A percentile compares a stretch with the other conserved stretches of the same genome.
Conservation (phyloP, 352 stramenopile genomes). For the Aphanomyces euteiches region DNA sequence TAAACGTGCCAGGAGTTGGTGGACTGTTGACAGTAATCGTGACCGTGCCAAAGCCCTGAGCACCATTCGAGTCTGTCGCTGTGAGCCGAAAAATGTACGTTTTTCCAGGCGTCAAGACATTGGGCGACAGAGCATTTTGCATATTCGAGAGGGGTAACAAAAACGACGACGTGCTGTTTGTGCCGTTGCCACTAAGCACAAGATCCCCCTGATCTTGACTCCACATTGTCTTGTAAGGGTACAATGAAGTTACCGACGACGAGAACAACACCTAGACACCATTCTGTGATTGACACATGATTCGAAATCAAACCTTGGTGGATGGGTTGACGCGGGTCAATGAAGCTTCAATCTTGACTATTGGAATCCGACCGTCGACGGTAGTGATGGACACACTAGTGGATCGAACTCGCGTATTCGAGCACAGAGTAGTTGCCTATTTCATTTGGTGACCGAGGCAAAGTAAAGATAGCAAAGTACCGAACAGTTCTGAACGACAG, state of each 20-base stretch:
- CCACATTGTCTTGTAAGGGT: slow-evolving; percentile 57
- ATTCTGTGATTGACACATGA: not conserved
- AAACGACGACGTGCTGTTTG: slow-evolving; percentile 41
- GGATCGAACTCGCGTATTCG: not conserved
- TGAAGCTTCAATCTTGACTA: slow-evolving; percentile 38
- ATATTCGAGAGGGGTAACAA: slow-evolving; percentile 49
- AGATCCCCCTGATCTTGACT: slow-evolving; percentile 58
- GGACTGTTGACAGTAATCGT: slow-evolving; percentile 57
- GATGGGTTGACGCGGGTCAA: slow-evolving; percentile 49
- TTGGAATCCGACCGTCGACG: slow-evolving; percentile 41
- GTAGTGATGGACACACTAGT: slow-evolving; percentile 46
- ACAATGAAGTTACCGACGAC: slow-evolving; percentile 48
- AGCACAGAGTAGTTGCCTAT: not conserved
- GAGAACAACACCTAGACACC: slow-evolving; percentile 40
- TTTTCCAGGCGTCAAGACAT: slow-evolving; percentile 54
- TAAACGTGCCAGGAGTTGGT: slow-evolving; percentile 50
- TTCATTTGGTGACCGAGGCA: too few species aligned
- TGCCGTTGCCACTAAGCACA: slow-evolving; percentile 35
- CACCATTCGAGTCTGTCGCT: slow-evolving; percentile 51
- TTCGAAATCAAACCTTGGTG: not conserved
- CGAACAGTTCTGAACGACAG: slow-evolving; percentile 20
- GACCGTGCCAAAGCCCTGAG: slow-evolving; percentile 49
- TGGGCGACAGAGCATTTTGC: slow-evolving; percentile 52
- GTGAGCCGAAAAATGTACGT: slow-evolving; percentile 63
- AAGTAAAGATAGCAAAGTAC: not conserved